A percentile compares a stretch with the other conserved stretches of the same genome.
Evolutionary conservation across 2,329 filamentous ascomycete species (phyloP).

Genomic region (Colletotrichum ledebouriae): DNA sequence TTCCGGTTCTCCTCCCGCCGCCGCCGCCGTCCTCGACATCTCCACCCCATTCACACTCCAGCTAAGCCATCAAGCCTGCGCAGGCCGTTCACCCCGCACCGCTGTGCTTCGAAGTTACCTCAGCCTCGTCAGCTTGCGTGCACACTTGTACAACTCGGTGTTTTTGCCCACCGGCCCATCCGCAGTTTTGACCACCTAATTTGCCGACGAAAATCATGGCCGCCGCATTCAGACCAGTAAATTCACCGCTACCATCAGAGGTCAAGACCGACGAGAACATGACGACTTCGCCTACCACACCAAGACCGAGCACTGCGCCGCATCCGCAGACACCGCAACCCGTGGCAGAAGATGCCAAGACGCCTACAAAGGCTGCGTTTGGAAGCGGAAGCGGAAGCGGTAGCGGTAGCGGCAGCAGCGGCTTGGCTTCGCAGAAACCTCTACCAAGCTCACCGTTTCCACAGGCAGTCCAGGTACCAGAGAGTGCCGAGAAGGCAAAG

Average conservation of each 20-base stretch:
- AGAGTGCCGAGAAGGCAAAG: slow-evolving; percentile 58
- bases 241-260: slow-evolving; percentile 55
- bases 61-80: background rate
- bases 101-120: slow-evolving; percentile 7
- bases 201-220: slow-evolving; percentile 54
- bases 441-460: slow-evolving; percentile 67
- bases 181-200: slow-evolving; percentile 16
- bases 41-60: background rate
- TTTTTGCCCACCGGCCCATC: slow-evolving; percentile 40
- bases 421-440: slow-evolving; percentile 63
- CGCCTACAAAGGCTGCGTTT: slow-evolving; percentile 74
- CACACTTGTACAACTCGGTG: slow-evolving; percentile 24
- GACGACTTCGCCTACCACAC: slow-evolving; percentile 53
- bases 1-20: background rate
- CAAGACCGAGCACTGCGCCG: slow-evolving; percentile 54
- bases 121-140: slow-evolving; percentile 32
- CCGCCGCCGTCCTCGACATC: background rate
- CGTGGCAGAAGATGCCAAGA: slow-evolving; percentile 64
- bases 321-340: slow-evolving; percentile 43
- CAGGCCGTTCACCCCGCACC: slow-evolving; percentile 23
- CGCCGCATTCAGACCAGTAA: slow-evolving; percentile 63
- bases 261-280: slow-evolving; percentile 53
- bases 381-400: slow-evolving; percentile 44
- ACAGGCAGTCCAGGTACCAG: slow-evolving; percentile 62
- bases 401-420: slow-evolving; percentile 46